Conservation (phyloP, 352 stramenopile genomes). For the Phytophthora rubi region DNA sequence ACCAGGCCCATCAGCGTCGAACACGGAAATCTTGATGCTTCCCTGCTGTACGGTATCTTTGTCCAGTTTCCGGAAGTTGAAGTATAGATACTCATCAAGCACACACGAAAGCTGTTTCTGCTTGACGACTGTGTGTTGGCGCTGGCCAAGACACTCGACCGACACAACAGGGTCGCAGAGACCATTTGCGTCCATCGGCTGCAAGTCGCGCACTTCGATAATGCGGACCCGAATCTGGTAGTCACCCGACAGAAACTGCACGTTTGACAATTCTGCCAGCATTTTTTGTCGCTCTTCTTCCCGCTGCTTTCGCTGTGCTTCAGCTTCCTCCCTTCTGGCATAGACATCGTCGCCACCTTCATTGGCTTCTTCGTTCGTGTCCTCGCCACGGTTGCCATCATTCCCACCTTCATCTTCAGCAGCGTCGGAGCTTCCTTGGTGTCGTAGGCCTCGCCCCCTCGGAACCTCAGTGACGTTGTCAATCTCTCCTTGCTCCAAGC, state of each 20-base stretch:
- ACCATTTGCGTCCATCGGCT: conserved; percentile 86
- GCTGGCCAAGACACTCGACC: conserved; percentile 84
- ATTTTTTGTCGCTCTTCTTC: conserved; percentile 81
- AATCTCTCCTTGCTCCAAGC: conserved; percentile 71
- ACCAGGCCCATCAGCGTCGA: conserved; percentile 73
- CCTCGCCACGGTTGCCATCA: conserved; percentile 39
- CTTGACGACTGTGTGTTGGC: conserved; percentile 83
- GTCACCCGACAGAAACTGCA: conserved; percentile 82
- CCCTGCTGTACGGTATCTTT: conserved; percentile 76
- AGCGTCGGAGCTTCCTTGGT: conserved; percentile 20
- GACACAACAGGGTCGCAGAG: conserved; percentile 89
- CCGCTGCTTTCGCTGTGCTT: conserved; percentile 64
- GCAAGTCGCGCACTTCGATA: conserved; percentile 92
- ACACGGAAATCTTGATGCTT: conserved; percentile 83
- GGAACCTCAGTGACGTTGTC: conserved; percentile 70
- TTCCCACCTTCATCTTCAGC: conserved; percentile 26
- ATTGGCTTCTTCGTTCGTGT: conserved; percentile 40
- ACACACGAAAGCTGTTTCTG: conserved; percentile 86
- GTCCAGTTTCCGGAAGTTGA: conserved; percentile 86
- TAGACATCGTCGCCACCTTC: conserved; percentile 41
- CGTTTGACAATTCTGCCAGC: conserved; percentile 71
- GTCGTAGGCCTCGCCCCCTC: conserved; percentile 41
- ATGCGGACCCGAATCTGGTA: conserved; percentile 89
- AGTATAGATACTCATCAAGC: conserved; percentile 92
- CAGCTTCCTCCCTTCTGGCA: conserved; percentile 45